Evolutionary conservation across 129 eudicot genomes (phyloP).

Genomic region (Scalesia atractyloides): DNA sequence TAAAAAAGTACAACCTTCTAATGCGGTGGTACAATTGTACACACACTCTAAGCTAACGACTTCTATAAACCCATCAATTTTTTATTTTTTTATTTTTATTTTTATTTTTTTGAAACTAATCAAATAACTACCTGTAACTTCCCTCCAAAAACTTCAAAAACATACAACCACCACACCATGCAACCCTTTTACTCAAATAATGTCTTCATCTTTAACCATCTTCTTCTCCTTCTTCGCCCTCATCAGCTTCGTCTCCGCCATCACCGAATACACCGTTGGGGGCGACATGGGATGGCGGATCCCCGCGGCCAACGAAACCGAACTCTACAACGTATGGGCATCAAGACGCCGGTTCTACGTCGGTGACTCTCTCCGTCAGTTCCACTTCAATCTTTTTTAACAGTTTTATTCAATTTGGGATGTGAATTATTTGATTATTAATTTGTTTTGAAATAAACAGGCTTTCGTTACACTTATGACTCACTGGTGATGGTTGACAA

Average conservation of each 20-base stretch:
- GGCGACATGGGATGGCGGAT: conserved; percentile 43
- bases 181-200: conserved; percentile 8
- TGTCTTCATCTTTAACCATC: conserved; percentile 8
- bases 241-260: conserved; percentile 20
- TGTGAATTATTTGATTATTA: neutral
- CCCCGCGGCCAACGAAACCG: conserved; percentile 36
- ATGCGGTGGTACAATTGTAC: neutral
- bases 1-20: neutral
- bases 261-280: conserved; percentile 39
- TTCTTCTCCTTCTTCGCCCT: conserved; percentile 8
- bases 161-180: conserved; percentile 4
- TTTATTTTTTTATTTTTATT: too few relatives aligned
- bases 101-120: too few relatives aligned
- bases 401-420: neutral
- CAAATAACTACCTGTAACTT: conserved; percentile 14
- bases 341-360: conserved; percentile 32
- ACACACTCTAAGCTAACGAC: neutral
- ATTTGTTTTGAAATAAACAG: conserved; percentile 21
- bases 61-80: neutral
- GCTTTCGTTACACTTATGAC: conserved; percentile 68
- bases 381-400: neutral
- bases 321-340: conserved; percentile 44
- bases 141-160: conserved; percentile 29
- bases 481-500: conserved; percentile 60
- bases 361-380: conserved; percentile 49